phyloP scores from a whole-genome alignment of 2,329 filamentous ascomycete species.

The Exophiala sp. region DNA sequence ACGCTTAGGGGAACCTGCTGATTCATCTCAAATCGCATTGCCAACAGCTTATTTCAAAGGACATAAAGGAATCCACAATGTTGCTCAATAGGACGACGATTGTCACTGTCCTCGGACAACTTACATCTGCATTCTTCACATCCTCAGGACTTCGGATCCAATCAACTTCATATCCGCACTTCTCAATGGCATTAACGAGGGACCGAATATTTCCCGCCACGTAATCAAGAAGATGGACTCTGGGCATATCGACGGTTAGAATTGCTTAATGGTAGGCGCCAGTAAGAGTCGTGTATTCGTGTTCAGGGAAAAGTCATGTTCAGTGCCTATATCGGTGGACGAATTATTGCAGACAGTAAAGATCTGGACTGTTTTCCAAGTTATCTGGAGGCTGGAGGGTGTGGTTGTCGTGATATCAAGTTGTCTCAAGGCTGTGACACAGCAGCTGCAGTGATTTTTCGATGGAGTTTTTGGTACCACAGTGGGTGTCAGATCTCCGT shows the following conservation, averaged over 20 bases:
- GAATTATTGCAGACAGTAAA: neutral
- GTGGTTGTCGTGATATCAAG: neutral
- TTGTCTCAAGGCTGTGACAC: neutral
- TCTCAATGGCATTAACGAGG: constrained; percentile 92
- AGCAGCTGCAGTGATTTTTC: constrained; percentile 3
- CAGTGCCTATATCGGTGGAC: neutral
- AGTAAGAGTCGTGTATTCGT: neutral
- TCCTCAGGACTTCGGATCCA: constrained; percentile 85
- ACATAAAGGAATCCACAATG: neutral
- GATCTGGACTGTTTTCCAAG: too few species aligned
- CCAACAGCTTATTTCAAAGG: too few species aligned
- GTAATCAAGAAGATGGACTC: constrained; percentile 62
- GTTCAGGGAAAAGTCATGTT: neutral
- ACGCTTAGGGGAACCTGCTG: too few species aligned
- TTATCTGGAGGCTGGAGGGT: too few species aligned
- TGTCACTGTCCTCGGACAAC: constrained; percentile 24
- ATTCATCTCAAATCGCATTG: too few species aligned
- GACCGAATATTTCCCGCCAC: constrained; percentile 95
- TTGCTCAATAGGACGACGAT: neutral
- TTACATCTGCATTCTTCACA: constrained; percentile 75
- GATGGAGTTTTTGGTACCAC: constrained; percentile 13
- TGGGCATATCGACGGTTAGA: constrained; percentile 30
- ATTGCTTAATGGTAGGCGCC: neutral
- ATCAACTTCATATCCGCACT: constrained; percentile 84
- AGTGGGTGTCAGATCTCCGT: too few species aligned